A percentile compares a stretch with the other conserved stretches of the same genome.
phyloP scores from a whole-genome alignment of 192 early-diverging fungal genomes.

The Gonapodya prolifera region DNA sequence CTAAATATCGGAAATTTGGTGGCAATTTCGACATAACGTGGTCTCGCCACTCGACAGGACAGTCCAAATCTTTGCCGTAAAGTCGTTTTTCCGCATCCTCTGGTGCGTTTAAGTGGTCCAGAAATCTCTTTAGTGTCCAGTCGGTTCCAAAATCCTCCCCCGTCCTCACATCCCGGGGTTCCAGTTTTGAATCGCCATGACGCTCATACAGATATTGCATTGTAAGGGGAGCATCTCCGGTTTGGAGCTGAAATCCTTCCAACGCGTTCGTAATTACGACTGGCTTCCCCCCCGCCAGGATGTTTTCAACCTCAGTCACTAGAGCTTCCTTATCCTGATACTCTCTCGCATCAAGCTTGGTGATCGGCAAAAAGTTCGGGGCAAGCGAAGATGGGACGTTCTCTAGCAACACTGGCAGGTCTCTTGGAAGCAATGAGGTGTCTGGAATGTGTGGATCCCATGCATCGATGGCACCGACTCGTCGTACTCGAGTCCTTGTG shows the following conservation, averaged over 20 bases:
- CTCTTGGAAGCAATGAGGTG: neutral
- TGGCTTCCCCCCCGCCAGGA: neutral
- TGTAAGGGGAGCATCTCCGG: neutral
- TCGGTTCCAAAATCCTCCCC: neutral
- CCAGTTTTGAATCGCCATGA: neutral
- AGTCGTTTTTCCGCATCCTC: neutral
- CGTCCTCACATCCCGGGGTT: neutral
- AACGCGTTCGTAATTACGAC: neutral
- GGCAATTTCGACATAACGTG: neutral
- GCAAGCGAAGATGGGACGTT: neutral
- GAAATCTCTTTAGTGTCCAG: neutral
- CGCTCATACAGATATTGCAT: neutral
- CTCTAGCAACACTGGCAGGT: neutral
- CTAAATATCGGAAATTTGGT: neutral
- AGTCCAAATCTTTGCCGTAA: neutral
- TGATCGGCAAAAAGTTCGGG: neutral
- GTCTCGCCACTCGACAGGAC: neutral
- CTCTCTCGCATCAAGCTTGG: neutral
- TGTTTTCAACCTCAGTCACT: neutral
- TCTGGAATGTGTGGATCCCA: neutral
- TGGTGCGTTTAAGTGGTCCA: neutral
- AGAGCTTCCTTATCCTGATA: neutral
- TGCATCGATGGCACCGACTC: neutral
- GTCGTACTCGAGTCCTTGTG: no score
- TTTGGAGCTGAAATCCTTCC: neutral